Conservation (phyloP, 2,329 filamentous ascomycete genomes). For the Pseudogymnoascus sp. region DNA sequence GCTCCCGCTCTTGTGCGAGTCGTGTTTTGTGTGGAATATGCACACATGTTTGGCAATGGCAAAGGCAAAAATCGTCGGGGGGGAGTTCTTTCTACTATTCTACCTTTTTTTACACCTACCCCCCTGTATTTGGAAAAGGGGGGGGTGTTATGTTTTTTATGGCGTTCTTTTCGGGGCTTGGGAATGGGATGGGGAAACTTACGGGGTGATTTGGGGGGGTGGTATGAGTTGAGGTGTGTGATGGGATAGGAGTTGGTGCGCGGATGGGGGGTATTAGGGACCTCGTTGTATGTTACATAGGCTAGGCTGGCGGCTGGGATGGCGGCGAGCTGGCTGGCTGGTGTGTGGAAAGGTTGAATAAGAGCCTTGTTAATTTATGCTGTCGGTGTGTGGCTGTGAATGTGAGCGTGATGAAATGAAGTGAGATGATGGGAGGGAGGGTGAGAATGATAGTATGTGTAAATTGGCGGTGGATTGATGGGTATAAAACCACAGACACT, state of each 20-base stretch:
- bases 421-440: neutral
- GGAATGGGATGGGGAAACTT: neutral
- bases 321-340: neutral
- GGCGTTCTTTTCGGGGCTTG: neutral
- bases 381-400: neutral
- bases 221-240: neutral
- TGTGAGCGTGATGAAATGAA: neutral
- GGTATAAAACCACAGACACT: neutral
- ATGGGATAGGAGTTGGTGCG: neutral
- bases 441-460: neutral
- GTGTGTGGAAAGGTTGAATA: neutral
- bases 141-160: neutral
- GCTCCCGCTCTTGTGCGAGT: neutral
- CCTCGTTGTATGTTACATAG: constrained; percentile 3
- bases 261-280: neutral
- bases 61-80: neutral
- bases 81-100: neutral
- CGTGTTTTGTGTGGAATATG: neutral
- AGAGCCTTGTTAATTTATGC: constrained; percentile 1
- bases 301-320: neutral
- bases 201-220: neutral
- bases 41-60: neutral
- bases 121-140: neutral
- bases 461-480: neutral
- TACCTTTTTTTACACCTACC: neutral